A percentile compares a stretch with the other conserved stretches of the same genome.
These are phyloP conservation scores for Gilbertella persicaria DNA, from an alignment of 371 early-diverging fungal species.

Conservation along the genomic window DNA sequence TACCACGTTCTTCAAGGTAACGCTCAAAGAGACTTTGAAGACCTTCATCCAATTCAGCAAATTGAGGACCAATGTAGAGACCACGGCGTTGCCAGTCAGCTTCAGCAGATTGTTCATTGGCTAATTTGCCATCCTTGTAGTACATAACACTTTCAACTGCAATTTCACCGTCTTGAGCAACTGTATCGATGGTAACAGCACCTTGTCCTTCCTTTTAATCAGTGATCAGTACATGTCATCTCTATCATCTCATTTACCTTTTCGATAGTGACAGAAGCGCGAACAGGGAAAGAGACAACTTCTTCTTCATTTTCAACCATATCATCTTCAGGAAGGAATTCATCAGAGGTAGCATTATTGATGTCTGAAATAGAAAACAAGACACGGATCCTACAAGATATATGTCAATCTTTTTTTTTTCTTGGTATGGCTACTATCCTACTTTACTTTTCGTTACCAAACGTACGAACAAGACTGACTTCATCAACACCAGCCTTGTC, in stretches of 20 bases:
- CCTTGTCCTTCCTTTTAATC: constrained; percentile 56
- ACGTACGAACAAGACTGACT: constrained; percentile 78
- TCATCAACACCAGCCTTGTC: constrained; percentile 82
- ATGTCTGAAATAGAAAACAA: constrained; percentile 88
- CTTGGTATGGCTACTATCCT: background rate
- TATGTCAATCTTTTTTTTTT: background rate
- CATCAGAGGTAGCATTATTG: constrained; percentile 62
- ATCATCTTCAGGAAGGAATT: constrained; percentile 55
- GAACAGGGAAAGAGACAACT: constrained; percentile 69
- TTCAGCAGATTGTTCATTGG: constrained; percentile 74
- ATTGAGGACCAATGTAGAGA: constrained; percentile 90
- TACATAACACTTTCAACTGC: constrained; percentile 82
- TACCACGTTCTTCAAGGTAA: constrained; percentile 86
- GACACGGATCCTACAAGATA: constrained; percentile 67
- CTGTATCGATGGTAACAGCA: constrained; percentile 78
- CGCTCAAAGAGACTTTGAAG: constrained; percentile 81
- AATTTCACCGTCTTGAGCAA: constrained; percentile 84
- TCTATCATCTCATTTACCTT: constrained; percentile 43
- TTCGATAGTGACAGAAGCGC: constrained; percentile 78
- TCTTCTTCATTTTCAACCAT: constrained; percentile 53
- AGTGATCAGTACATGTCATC: background rate
- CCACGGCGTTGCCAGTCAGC: constrained; percentile 92
- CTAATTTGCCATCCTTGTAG: constrained; percentile 68
- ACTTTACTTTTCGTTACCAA: constrained; percentile 88
- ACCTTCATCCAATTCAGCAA: constrained; percentile 85